A percentile compares a stretch with the other conserved stretches of the same genome.
phyloP scores from a whole-genome alignment of 2,329 filamentous ascomycete genomes.

The Colletotrichum tabaci region DNA sequence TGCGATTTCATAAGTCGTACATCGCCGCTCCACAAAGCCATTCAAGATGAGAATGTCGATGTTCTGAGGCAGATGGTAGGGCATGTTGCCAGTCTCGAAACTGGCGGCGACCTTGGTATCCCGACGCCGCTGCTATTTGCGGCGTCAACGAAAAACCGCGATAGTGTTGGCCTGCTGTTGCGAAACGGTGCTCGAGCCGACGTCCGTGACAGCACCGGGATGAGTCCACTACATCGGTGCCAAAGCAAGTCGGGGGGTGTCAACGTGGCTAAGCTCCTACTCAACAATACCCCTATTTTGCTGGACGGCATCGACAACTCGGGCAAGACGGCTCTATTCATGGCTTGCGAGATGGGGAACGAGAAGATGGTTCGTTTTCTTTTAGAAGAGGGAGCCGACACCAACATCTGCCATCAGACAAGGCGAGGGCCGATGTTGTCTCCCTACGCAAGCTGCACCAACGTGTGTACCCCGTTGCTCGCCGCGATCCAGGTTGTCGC shows the following conservation, averaged over 20 bases:
- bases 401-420: slow-evolving; percentile 46
- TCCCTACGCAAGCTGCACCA: neutral
- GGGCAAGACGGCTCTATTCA: slow-evolving; percentile 49
- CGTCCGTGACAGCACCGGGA: slow-evolving; percentile 46
- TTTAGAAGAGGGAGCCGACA: slow-evolving; percentile 44
- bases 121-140: slow-evolving; percentile 50
- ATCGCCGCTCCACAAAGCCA: slow-evolving; percentile 48
- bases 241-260: slow-evolving; percentile 46
- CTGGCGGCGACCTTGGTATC: slow-evolving; percentile 40
- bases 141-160: slow-evolving; percentile 49
- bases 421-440: slow-evolving; percentile 1
- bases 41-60: slow-evolving; percentile 46
- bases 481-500: slow-evolving; percentile 47
- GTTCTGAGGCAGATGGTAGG: slow-evolving; percentile 48
- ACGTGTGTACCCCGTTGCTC: slow-evolving; percentile 46
- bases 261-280: slow-evolving; percentile 46
- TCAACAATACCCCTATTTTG: slow-evolving; percentile 42
- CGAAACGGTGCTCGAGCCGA: slow-evolving; percentile 45
- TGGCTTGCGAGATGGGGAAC: slow-evolving; percentile 50
- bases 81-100: slow-evolving; percentile 44
- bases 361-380: slow-evolving; percentile 48
- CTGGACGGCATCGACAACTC: slow-evolving; percentile 45
- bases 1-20: slow-evolving; percentile 43
- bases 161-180: slow-evolving; percentile 48
- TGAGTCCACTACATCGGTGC: slow-evolving; percentile 48